A percentile compares a stretch with the other conserved stretches of the same genome.
phyloP scores from a whole-genome alignment of 495 filamentous ascomycete species.

The Penicillium alfredii region DNA sequence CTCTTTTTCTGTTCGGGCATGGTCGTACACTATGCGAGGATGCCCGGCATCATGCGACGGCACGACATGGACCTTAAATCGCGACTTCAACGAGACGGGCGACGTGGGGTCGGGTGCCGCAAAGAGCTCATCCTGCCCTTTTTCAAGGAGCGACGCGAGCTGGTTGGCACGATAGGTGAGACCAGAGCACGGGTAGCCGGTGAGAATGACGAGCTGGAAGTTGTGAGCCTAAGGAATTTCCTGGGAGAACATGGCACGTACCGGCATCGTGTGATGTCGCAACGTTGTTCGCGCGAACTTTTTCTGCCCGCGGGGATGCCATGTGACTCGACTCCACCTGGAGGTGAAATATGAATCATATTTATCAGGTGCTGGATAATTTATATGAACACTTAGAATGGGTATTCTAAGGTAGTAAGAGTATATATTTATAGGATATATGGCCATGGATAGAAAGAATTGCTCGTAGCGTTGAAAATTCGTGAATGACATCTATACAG shows the following conservation, averaged over 20 bases:
- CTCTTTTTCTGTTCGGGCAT: constrained; percentile 77
- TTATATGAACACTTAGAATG: too few relatives aligned
- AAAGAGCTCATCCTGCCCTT: constrained; percentile 50
- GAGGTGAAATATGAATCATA: too few relatives aligned
- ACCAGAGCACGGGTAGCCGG: constrained; percentile 88
- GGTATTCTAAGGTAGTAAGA: too few relatives aligned
- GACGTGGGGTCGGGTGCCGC: constrained; percentile 31
- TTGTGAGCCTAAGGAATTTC: too few relatives aligned
- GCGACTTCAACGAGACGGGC: constrained; percentile 40
- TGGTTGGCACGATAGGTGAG: constrained; percentile 84
- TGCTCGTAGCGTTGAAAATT: too few relatives aligned
- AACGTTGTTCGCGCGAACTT: constrained; percentile 12
- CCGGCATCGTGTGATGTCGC: constrained; percentile 27
- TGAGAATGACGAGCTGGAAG: constrained; percentile 79
- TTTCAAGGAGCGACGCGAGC: constrained; percentile 50
- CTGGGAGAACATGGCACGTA: too few relatives aligned
- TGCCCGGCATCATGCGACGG: constrained; percentile 46
- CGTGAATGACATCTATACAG: too few relatives aligned
- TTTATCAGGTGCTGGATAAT: too few relatives aligned
- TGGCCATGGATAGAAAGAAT: too few relatives aligned
- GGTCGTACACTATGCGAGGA: constrained; percentile 44
- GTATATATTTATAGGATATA: too few relatives aligned
- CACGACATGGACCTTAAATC: constrained; percentile 52
- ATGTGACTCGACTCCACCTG: constrained; percentile 24
- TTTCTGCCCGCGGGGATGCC: constrained; percentile 26